Percentiles rank a stretch among this genome's conserved stretches.
Evolutionary conservation across 2,329 filamentous ascomycete genomes (phyloP).

Genomic region (Diatrype stigma): DNA sequence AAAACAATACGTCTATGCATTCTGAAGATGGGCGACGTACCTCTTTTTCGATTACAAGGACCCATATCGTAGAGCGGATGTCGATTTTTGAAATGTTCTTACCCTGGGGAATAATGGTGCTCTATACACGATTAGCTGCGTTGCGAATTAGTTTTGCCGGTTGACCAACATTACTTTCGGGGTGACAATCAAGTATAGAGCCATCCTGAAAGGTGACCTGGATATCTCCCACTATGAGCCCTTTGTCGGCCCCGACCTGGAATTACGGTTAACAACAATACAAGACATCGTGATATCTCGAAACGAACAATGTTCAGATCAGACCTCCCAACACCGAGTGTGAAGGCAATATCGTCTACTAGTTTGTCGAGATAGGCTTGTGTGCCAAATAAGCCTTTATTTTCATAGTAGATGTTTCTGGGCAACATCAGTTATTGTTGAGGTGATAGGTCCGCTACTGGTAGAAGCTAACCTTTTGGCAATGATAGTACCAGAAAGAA

Average conservation of each 20-base stretch:
- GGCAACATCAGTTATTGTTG: constrained; percentile 4
- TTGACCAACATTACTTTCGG: constrained; percentile 25
- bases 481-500: constrained; percentile 49
- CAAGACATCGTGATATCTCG: neutral
- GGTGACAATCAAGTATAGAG: constrained; percentile 24
- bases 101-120: constrained; percentile 55
- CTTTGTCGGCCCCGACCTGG: constrained; percentile 70
- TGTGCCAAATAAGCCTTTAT: constrained; percentile 65
- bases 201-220: constrained; percentile 30
- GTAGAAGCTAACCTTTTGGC: constrained; percentile 54
- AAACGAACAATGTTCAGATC: constrained; percentile 64
- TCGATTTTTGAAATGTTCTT: constrained; percentile 46
- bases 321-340: constrained; percentile 59
- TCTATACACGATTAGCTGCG: constrained; percentile 29
- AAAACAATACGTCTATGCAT: neutral
- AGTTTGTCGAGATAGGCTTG: constrained; percentile 67
- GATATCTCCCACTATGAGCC: constrained; percentile 60
- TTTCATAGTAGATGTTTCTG: constrained; percentile 78
- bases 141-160: neutral
- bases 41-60: constrained; percentile 78
- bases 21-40: constrained; percentile 30
- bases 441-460: neutral
- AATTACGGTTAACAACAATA: neutral
- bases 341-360: constrained; percentile 70
- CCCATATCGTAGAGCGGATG: constrained; percentile 52